Percentiles rank a stretch among this genome's conserved stretches.
Conservation (phyloP, 2,329 filamentous ascomycete species). For the Sporothrix schenckii region DNA sequence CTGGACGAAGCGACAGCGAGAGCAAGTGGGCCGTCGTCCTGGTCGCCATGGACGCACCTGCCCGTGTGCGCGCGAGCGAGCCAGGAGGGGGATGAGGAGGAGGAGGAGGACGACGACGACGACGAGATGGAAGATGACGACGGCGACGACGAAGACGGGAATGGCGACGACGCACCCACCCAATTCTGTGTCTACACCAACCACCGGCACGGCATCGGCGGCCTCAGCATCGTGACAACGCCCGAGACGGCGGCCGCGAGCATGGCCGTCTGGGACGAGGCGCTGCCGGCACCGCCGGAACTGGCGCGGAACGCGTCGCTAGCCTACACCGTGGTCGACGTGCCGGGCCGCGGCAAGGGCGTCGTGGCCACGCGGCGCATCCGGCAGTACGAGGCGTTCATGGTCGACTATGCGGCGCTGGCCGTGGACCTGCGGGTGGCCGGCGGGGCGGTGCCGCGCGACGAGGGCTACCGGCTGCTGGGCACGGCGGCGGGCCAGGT, state of each 20-base stretch:
- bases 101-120: background rate
- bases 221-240: constrained; percentile 45
- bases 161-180: background rate
- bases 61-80: constrained; percentile 37
- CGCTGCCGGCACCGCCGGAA: background rate
- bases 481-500: constrained; percentile 41
- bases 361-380: constrained; percentile 44
- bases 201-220: constrained; percentile 38
- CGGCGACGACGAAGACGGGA: background rate
- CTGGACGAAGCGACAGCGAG: constrained; percentile 57
- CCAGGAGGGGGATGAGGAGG: background rate
- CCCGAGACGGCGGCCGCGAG: constrained; percentile 43
- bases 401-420: constrained; percentile 44
- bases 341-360: constrained; percentile 43
- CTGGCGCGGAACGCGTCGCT: background rate
- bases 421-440: constrained; percentile 43
- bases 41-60: constrained; percentile 40
- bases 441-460: constrained; percentile 36
- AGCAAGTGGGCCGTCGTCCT: constrained; percentile 20
- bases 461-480: constrained; percentile 41
- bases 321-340: constrained; percentile 42
- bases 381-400: constrained; percentile 43
- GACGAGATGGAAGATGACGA: background rate
- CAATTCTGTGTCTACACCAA: constrained; percentile 42
- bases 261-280: constrained; percentile 40